Evolutionary conservation across 352 stramenopile species (phyloP).

Genomic region (Phytophthora lateralis): DNA sequence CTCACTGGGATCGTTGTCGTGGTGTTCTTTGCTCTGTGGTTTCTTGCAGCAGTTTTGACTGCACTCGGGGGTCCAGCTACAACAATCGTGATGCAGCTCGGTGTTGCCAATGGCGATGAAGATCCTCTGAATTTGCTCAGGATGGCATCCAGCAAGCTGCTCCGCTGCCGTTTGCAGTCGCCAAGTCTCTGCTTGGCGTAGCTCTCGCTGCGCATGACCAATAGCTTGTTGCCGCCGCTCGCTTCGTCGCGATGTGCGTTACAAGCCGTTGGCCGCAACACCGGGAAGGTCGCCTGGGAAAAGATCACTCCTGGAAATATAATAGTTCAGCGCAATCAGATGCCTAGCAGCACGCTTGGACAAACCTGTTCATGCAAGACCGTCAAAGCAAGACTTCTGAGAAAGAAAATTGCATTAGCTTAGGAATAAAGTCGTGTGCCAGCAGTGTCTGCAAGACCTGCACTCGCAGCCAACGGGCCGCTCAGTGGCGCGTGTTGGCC

Average conservation of each 20-base stretch:
- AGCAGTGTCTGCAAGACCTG: constrained; percentile 9
- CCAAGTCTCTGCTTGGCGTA: constrained; percentile 4
- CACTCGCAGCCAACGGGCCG: neutral
- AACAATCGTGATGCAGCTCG: neutral
- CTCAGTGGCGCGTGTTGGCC: constrained; percentile 41
- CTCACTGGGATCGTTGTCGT: neutral
- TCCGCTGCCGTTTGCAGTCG: neutral
- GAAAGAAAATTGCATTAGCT: constrained; percentile 38
- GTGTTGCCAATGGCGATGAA: neutral
- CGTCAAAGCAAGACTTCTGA: neutral
- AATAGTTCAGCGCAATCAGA: neutral
- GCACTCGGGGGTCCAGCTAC: neutral
- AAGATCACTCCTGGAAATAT: constrained; percentile 11
- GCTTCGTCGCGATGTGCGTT: neutral
- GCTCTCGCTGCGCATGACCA: neutral
- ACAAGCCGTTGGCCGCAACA: neutral
- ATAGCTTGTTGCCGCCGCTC: neutral
- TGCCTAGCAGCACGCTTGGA: neutral
- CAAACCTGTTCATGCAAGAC: neutral
- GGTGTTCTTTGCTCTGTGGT: neutral
- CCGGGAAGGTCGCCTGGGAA: neutral
- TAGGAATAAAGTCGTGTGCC: constrained; percentile 26
- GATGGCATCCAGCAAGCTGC: neutral
- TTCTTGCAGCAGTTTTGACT: neutral
- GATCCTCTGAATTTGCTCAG: neutral